These are phyloP conservation scores for Starmerella khaoyaiensis DNA, from an alignment of 805 yeast genomes.

Conservation along the genomic window DNA sequence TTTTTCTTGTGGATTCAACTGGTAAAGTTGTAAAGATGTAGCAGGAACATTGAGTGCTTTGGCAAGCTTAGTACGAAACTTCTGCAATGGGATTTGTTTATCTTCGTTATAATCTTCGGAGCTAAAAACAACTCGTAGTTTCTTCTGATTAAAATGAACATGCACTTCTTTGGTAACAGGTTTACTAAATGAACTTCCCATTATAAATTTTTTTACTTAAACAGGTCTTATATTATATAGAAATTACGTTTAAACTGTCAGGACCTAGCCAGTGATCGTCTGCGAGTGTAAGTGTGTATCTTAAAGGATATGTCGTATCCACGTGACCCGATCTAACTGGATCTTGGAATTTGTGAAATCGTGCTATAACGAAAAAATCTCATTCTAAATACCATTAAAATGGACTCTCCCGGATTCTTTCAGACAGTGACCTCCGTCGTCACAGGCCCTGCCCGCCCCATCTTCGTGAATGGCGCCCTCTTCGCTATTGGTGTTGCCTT, in stretches of 20 bases:
- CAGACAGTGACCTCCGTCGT: slow-evolving; percentile 20
- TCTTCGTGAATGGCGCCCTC: slow-evolving; percentile 21
- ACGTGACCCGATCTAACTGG: too few relatives aligned
- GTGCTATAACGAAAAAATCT: too few relatives aligned
- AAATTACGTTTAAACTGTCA: neutral
- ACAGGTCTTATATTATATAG: neutral
- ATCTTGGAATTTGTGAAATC: too few relatives aligned
- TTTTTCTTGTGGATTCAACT: slow-evolving; percentile 15
- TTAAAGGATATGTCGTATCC: too few relatives aligned
- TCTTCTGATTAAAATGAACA: slow-evolving; percentile 20
- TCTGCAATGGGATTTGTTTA: slow-evolving; percentile 60
- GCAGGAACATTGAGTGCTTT: slow-evolving; percentile 39
- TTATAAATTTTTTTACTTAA: neutral
- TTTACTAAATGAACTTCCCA: neutral
- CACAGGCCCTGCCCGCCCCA: slow-evolving; percentile 22
- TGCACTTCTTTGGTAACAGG: slow-evolving; percentile 12
- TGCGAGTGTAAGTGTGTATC: too few relatives aligned
- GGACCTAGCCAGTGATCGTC: too few relatives aligned
- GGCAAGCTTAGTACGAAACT: slow-evolving; percentile 46
- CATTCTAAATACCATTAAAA: slow-evolving; percentile 2
- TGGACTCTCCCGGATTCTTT: slow-evolving; percentile 17
- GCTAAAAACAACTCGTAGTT: slow-evolving; percentile 20
- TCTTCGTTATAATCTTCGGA: slow-evolving; percentile 18
- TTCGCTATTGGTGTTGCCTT: slow-evolving; percentile 29
- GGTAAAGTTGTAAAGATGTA: slow-evolving; percentile 13